Evolutionary conservation across 768 basidiomycete genomes (phyloP), one percentile per base, ranked within the genome.

Genomic region (Kwoniella shandongensis): DNA sequence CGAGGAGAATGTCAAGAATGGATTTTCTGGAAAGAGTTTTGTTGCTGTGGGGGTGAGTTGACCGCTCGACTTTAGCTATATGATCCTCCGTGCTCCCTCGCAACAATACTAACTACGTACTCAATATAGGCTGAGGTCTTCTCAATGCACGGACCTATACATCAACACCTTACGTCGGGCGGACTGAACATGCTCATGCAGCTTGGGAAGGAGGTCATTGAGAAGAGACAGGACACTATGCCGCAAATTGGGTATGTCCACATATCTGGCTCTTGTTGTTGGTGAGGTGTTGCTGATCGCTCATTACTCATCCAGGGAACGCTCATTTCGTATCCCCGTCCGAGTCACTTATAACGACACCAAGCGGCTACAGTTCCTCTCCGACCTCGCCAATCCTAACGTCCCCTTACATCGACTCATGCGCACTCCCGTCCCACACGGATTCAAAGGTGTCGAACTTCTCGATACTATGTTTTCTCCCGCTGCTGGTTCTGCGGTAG

Each of bases 1-100:
- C 2, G 72, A 67, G 50, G 67, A 72, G 29, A 73, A 72, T 51
- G 74, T 76, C 54, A 70, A 72, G 51, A 70, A 70, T 57, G 74
- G 74, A 2, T 76, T 67, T 44, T 49, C 60, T 13, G 64, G 66
- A 29, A 68, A 64, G 44, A 54, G 57, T 18, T 65, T 63, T 44
- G 57, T 69, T 23, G 62, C 65, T n/a, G 58, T 66, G 15, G 60
- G 61, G 17, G 63, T 67, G 48, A 59, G 63, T 54, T 0, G 11
- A 8, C 11, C 7, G 10, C 45, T 29, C 17, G 20, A 8, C 11
- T 11, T 10, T 38, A 7, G 32, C 45, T 29, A 11, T 27, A 11
- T 26, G 13, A 47, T 11, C n/a, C n/a, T n/a, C n/a, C n/a, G n/a
- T n/a, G n/a, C n/a, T n/a, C n/a, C n/a, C 12, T 47, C 13, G 18